phyloP scores from a whole-genome alignment of 2,329 filamentous ascomycete genomes.

The Penicillium sp. region DNA sequence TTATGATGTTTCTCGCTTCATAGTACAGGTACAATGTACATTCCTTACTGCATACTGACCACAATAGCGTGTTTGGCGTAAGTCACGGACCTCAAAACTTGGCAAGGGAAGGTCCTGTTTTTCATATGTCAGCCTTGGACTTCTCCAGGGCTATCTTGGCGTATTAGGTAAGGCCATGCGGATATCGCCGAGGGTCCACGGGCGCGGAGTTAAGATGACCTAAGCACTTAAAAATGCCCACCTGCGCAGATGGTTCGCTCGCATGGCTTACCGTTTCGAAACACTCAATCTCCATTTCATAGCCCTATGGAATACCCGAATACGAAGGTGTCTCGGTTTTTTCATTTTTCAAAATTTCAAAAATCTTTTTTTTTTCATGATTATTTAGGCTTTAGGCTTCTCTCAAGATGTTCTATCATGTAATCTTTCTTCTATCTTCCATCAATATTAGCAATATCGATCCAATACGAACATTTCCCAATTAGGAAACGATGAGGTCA shows the following conservation, averaged over 20 bases:
- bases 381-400: not conserved
- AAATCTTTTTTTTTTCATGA: no score
- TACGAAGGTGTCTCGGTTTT: not conserved
- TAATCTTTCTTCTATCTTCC: not conserved
- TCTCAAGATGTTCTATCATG: not conserved
- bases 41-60: slow-evolving; percentile 4
- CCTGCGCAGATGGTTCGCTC: slow-evolving; percentile 1
- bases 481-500: not conserved
- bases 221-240: not conserved
- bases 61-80: slow-evolving; percentile 3
- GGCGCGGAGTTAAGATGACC: not conserved
- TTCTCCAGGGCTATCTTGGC: not conserved
- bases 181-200: not conserved
- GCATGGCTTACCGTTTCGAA: slow-evolving; percentile 2
- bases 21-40: not conserved
- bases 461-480: no score
- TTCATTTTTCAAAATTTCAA: no score
- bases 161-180: not conserved
- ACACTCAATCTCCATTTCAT: not conserved
- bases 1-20: not conserved
- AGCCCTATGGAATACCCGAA: slow-evolving; percentile 4
- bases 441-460: not conserved
- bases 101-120: not conserved
- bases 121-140: not conserved
- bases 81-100: not conserved